phyloP scores from a whole-genome alignment of 352 stramenopile genomes.

The Phytophthora cactorum region DNA sequence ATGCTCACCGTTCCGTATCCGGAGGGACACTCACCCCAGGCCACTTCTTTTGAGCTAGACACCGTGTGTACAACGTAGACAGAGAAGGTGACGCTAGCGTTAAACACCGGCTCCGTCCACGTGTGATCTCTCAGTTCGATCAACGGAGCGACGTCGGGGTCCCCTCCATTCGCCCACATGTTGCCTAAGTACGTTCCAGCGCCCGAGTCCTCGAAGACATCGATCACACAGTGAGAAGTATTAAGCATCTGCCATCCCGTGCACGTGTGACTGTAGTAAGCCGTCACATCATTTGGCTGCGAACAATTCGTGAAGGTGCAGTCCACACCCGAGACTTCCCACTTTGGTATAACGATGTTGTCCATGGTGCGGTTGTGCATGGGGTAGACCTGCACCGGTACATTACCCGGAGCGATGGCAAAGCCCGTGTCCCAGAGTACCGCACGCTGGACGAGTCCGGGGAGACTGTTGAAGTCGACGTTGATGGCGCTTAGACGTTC shows the following conservation, averaged over 20 bases:
- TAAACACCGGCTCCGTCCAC: slow-evolving; percentile 15
- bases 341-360: slow-evolving; percentile 23
- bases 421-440: slow-evolving; percentile 48
- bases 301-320: slow-evolving; percentile 33
- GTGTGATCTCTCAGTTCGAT: slow-evolving; percentile 29
- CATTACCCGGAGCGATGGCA: slow-evolving; percentile 13
- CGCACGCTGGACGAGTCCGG: slow-evolving; percentile 35
- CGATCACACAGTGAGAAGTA: slow-evolving; percentile 32
- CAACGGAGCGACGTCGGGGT: slow-evolving; percentile 21
- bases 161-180: slow-evolving; percentile 34
- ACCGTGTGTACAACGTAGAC: slow-evolving; percentile 37
- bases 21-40: slow-evolving; percentile 11
- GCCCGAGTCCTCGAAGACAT: slow-evolving; percentile 15
- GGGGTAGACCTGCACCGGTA: slow-evolving; percentile 23
- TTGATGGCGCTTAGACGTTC: slow-evolving; percentile 20
- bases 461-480: slow-evolving; percentile 26
- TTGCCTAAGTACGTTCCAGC: slow-evolving; percentile 20
- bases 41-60: slow-evolving; percentile 6
- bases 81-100: slow-evolving; percentile 11
- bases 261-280: slow-evolving; percentile 32
- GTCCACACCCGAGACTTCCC: slow-evolving; percentile 15
- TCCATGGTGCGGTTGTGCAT: slow-evolving; percentile 29
- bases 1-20: slow-evolving; percentile 18
- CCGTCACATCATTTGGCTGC: slow-evolving; percentile 17
- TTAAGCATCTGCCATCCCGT: slow-evolving; percentile 43